Percentiles rank a stretch among this genome's conserved stretches.
These are phyloP conservation scores for Corymbia maculata DNA, from an alignment of 345 rosid genomes.

Conservation along the genomic window DNA sequence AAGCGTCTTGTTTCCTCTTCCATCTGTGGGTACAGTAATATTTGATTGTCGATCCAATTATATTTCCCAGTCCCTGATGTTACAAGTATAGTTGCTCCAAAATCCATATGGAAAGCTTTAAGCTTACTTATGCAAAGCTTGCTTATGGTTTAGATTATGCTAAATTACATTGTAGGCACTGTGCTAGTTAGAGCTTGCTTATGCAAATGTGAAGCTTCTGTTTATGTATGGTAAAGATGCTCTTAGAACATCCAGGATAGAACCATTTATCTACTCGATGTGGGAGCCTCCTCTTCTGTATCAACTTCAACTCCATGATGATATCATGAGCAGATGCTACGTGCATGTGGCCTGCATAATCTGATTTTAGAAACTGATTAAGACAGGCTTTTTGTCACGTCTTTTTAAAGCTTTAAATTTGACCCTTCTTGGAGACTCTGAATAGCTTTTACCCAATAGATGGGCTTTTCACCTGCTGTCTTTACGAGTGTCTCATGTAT, in stretches of 20 bases:
- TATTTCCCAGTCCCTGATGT: background rate
- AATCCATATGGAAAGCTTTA: background rate
- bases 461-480: background rate
- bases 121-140: background rate
- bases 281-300: background rate
- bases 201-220: background rate
- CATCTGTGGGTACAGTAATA: background rate
- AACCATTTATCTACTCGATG: background rate
- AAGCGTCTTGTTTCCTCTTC: background rate
- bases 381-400: background rate
- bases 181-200: background rate
- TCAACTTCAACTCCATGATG: background rate
- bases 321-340: background rate
- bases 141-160: background rate
- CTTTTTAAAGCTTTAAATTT: background rate
- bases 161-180: background rate
- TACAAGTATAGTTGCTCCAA: background rate
- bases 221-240: background rate
- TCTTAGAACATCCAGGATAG: background rate
- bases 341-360: background rate
- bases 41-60: background rate
- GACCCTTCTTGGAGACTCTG: background rate
- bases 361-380: background rate
- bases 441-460: background rate
- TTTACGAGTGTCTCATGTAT: background rate